A percentile compares a stretch with the other conserved stretches of the same genome.
phyloP scores from a whole-genome alignment of 2,329 filamentous ascomycete genomes.

The Botrytis pseudocinerea region DNA sequence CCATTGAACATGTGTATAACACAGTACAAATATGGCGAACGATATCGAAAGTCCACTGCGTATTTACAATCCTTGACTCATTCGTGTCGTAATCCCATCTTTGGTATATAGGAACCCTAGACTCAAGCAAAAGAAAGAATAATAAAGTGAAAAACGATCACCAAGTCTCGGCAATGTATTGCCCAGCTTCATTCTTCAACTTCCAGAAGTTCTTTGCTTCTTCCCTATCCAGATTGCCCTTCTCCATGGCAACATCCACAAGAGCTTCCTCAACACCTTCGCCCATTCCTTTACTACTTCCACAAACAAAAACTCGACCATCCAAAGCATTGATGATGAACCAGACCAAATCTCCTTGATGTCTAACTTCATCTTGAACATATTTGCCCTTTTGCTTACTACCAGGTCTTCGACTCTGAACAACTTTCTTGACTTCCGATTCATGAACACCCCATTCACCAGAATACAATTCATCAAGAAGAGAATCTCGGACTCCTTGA shows the following conservation, averaged over 20 bases:
- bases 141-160: conserved; percentile 39
- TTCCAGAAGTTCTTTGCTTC: conserved; percentile 89
- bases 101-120: not conserved
- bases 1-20: not conserved
- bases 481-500: conserved; percentile 88
- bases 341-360: conserved; percentile 97
- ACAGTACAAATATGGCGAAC: not conserved
- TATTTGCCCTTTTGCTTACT: conserved; percentile 68
- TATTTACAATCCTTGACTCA: not conserved
- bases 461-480: conserved; percentile 93
- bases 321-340: conserved; percentile 96
- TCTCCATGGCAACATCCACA: conserved; percentile 87
- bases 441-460: conserved; percentile 96
- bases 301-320: conserved; percentile 93
- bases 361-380: conserved; percentile 90
- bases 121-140: not conserved
- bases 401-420: conserved; percentile 67
- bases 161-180: conserved; percentile 89
- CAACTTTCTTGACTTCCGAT: conserved; percentile 78
- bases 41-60: not conserved
- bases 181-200: conserved; percentile 85
- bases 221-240: conserved; percentile 79
- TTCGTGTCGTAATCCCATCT: not conserved
- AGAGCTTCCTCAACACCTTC: conserved; percentile 90
- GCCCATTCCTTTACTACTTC: conserved; percentile 94